Evolutionary conservation across 164 flowering plant genomes (phyloP).

Genomic region (Annona squamosa): DNA sequence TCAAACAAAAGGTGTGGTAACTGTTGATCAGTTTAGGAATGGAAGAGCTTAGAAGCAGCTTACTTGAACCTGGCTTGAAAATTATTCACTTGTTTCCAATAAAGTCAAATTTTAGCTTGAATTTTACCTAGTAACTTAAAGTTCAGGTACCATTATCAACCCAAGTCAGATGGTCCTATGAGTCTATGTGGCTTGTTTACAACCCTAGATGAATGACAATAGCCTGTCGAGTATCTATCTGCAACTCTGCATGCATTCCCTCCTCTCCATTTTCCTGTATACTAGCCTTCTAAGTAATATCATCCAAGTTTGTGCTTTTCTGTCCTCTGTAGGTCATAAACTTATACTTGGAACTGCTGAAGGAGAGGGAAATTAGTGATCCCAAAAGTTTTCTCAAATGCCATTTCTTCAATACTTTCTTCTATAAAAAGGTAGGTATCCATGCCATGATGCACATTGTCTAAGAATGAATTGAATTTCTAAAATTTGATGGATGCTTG

Average conservation of each 20-base stretch:
- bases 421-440: slow-evolving; percentile 77
- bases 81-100: no score
- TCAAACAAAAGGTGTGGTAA: no score
- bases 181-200: neutral
- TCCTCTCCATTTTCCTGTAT: no score
- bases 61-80: no score
- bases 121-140: no score
- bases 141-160: no score
- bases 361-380: slow-evolving; percentile 87
- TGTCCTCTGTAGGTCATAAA: slow-evolving; percentile 70
- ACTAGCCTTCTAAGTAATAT: no score
- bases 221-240: neutral
- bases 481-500: neutral
- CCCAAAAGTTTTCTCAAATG: slow-evolving; percentile 77
- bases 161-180: no score
- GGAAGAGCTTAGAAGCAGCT: no score
- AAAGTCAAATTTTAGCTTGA: no score
- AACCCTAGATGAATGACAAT: neutral
- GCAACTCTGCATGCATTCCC: no score
- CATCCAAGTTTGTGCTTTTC: neutral
- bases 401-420: slow-evolving; percentile 93
- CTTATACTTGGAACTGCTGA: slow-evolving; percentile 78
- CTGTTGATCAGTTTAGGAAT: no score
- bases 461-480: neutral
- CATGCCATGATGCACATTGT: neutral